phyloP scores from a whole-genome alignment of 495 filamentous ascomycete genomes.

The Darksidea phi region DNA sequence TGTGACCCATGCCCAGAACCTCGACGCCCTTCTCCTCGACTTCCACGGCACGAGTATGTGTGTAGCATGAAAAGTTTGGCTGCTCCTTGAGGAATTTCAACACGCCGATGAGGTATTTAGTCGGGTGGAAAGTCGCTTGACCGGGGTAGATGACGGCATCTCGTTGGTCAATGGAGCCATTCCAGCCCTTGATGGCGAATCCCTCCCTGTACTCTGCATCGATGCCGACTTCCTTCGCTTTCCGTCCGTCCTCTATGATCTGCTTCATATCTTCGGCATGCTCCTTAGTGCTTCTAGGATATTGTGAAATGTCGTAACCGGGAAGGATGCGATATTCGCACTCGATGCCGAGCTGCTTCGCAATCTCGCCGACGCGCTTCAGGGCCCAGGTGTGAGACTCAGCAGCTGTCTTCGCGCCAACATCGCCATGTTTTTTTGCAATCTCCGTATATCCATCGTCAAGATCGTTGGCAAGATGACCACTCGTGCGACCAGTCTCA shows the following conservation, averaged over 20 bases:
- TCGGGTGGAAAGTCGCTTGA: conserved; percentile 62
- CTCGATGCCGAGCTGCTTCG: conserved; percentile 50
- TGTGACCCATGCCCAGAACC: conserved; percentile 26
- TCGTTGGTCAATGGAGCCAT: conserved; percentile 52
- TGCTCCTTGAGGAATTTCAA: conserved; percentile 52
- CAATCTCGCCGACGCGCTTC: conserved; percentile 51
- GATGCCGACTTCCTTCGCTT: conserved; percentile 48
- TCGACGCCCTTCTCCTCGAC: conserved; percentile 50
- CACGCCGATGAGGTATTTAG: conserved; percentile 54
- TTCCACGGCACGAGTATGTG: conserved; percentile 50
- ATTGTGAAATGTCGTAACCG: conserved; percentile 49
- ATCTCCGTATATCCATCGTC: conserved; percentile 40
- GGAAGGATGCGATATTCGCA: conserved; percentile 56
- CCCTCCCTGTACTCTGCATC: conserved; percentile 45
- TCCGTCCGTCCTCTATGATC: conserved; percentile 46
- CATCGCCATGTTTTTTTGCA: conserved; percentile 51
- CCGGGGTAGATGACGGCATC: conserved; percentile 48
- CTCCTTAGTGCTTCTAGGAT: conserved; percentile 40
- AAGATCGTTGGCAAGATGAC: conserved; percentile 52
- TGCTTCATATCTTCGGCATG: conserved; percentile 46
- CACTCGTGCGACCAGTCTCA: conserved; percentile 55
- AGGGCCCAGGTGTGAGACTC: conserved; percentile 58
- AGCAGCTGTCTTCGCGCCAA: conserved; percentile 51
- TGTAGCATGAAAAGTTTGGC: conserved; percentile 55
- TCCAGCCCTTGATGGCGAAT: conserved; percentile 48